phyloP scores from a whole-genome alignment of 495 filamentous ascomycete species.

The Sabuloglossum arenarium region DNA sequence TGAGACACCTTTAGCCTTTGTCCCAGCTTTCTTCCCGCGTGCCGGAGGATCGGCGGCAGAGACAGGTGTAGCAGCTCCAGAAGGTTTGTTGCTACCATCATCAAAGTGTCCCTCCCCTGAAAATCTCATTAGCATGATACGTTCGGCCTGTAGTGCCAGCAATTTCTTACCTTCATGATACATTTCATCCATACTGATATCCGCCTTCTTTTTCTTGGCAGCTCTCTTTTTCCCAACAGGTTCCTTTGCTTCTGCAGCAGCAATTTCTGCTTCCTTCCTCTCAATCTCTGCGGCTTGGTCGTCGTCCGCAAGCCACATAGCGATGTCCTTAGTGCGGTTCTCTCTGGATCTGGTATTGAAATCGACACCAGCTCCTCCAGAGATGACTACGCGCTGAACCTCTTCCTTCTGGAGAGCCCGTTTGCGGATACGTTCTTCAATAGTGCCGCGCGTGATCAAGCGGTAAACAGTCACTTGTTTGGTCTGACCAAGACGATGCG shows the following conservation, averaged over 20 bases:
- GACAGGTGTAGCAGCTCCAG: slow-evolving; percentile 65
- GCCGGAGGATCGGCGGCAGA: slow-evolving; percentile 24
- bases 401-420: slow-evolving; percentile 96
- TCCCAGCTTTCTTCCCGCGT: slow-evolving; percentile 1
- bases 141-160: neutral
- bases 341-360: slow-evolving; percentile 82
- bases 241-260: slow-evolving; percentile 30
- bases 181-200: slow-evolving; percentile 81
- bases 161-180: slow-evolving; percentile 78
- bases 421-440: slow-evolving; percentile 97
- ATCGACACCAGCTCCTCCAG: slow-evolving; percentile 72
- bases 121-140: neutral
- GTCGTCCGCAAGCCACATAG: slow-evolving; percentile 90
- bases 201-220: slow-evolving; percentile 19
- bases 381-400: slow-evolving; percentile 95
- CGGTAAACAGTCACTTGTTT: slow-evolving; percentile 93
- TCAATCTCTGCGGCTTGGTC: slow-evolving; percentile 85
- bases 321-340: slow-evolving; percentile 87
- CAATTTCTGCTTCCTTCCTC: slow-evolving; percentile 63
- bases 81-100: slow-evolving; percentile 57
- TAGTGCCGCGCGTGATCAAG: slow-evolving; percentile 89
- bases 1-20: slow-evolving; percentile 24
- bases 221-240: slow-evolving; percentile 44
- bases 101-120: slow-evolving; percentile 88
- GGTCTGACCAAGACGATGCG: slow-evolving; percentile 92